Evolutionary conservation across 345 rosid species (phyloP).

Genomic region (Gossypium arboreum): DNA sequence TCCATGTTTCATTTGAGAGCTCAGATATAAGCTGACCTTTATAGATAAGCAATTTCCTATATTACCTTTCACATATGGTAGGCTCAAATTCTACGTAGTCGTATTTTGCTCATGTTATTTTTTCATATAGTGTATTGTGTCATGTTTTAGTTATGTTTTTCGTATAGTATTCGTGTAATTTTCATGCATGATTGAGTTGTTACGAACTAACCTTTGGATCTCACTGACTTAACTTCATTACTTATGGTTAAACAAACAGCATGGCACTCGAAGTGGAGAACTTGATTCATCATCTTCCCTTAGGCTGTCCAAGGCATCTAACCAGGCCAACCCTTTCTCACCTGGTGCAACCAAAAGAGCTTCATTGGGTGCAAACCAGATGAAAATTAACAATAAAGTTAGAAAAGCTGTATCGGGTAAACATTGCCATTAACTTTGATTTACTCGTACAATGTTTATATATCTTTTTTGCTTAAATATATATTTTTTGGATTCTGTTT

Average conservation of each 20-base stretch:
- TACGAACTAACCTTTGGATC: no score
- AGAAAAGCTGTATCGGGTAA: conserved; percentile 30
- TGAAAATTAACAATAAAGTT: conserved; percentile 21
- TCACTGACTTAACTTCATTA: conserved; percentile 13
- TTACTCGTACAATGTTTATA: background rate
- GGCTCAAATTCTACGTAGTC: background rate
- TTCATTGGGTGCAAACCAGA: conserved; percentile 23
- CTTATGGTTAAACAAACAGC: conserved; percentile 21
- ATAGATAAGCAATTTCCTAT: background rate
- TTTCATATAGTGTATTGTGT: no score
- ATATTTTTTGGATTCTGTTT: background rate
- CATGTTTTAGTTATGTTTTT: background rate
- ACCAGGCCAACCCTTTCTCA: conserved; percentile 12
- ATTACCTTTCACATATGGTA: background rate
- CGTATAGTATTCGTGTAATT: background rate
- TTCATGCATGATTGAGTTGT: background rate
- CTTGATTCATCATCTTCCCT: conserved; percentile 15
- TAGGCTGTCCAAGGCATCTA: conserved; percentile 25
- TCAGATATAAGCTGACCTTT: background rate
- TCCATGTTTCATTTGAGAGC: conserved; percentile 2
- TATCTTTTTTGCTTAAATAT: background rate
- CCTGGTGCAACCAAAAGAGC: conserved; percentile 23
- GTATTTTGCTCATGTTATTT: background rate
- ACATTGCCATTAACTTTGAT: background rate
- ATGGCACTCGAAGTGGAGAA: conserved; percentile 12